phyloP scores from a whole-genome alignment of 1,284 basidiomycete species.

The Lentinula novae-zelandiae region DNA sequence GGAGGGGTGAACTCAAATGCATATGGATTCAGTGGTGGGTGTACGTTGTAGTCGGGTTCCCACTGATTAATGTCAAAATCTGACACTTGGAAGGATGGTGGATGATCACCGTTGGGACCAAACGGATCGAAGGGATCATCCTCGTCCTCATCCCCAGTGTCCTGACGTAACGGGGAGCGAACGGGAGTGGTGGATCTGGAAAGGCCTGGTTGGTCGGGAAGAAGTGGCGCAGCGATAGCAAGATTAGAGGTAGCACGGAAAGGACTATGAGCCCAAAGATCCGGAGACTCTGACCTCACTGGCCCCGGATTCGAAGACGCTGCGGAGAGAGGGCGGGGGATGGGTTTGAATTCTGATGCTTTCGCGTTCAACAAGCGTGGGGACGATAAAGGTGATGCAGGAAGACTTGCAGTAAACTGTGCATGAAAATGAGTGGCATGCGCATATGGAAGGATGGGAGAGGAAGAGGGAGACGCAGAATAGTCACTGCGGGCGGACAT shows the following conservation, averaged over 20 bases:
- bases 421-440: slow-evolving; percentile 41
- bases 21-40: slow-evolving; percentile 30
- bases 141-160: slow-evolving; percentile 57
- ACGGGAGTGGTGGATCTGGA: slow-evolving; percentile 51
- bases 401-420: slow-evolving; percentile 71
- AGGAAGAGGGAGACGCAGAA: slow-evolving; percentile 61
- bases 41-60: slow-evolving; percentile 43
- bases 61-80: slow-evolving; percentile 59
- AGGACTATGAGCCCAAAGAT: slow-evolving; percentile 76
- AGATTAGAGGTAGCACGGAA: slow-evolving; percentile 77
- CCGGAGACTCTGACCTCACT: slow-evolving; percentile 67
- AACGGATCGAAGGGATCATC: slow-evolving; percentile 79
- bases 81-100: slow-evolving; percentile 53
- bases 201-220: slow-evolving; percentile 68
- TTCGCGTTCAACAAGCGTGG: slow-evolving; percentile 51
- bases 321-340: slow-evolving; percentile 72
- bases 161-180: slow-evolving; percentile 56
- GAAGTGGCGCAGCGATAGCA: slow-evolving; percentile 83
- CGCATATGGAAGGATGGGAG: slow-evolving; percentile 62
- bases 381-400: slow-evolving; percentile 57
- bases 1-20: slow-evolving; percentile 14
- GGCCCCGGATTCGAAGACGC: slow-evolving; percentile 58
- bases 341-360: slow-evolving; percentile 57
- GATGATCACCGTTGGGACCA: slow-evolving; percentile 37
- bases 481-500: slow-evolving; percentile 57